Base-by-base conservation (phyloP, 1,284 basidiomycete species). In the Cerrena zonata region DNA sequence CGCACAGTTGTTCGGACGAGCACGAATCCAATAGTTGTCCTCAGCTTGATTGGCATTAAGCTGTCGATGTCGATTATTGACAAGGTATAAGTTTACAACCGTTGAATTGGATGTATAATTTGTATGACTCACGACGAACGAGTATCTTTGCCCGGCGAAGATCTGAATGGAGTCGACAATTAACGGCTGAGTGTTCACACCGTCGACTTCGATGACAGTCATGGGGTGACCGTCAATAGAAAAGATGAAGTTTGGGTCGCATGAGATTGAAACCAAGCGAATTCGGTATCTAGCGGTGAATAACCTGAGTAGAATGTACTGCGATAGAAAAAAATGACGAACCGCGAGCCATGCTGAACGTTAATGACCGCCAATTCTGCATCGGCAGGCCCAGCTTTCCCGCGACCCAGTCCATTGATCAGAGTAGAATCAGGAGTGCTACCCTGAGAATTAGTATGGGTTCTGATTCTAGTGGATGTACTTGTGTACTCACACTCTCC, bases 161-260 rank as follows among this genome's bases (percentile, higher is more conserved):
- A 78, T 74, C 26, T 67, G 62, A 23, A 77, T 61, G 2, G 62
- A 61, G 48, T 75, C 71, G 1, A 77, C 74, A 2, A 58, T 61
- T 3, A 68, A 48, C 2, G 80, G 73, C 30, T 66, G 36, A 4
- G 66, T 66, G 51, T 69, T 70, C 34, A 73, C 61, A 2, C 76
- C 77, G 53, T 82, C 80, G 0, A 66, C 70, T 57, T 81, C 79
- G 54, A 82, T 82, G 48, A 82, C 62, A 2, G 67, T 71, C 56
- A 78, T 62, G n/a, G 65, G 64, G 58, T 79, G 78, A 25, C 65
- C 65, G 53, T 78, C 75, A 52, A 79, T 70, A 5, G 73, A 72
- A 54, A 61, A 64, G 13, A 52, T 62, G 56, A 58, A 67, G 53
- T 61, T 57, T 2, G 66, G 58, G 39, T 66, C 63, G 53, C 68